Base-by-base conservation (phyloP, 2,329 filamentous ascomycete genomes). In the Talaromyces sp. region DNA sequence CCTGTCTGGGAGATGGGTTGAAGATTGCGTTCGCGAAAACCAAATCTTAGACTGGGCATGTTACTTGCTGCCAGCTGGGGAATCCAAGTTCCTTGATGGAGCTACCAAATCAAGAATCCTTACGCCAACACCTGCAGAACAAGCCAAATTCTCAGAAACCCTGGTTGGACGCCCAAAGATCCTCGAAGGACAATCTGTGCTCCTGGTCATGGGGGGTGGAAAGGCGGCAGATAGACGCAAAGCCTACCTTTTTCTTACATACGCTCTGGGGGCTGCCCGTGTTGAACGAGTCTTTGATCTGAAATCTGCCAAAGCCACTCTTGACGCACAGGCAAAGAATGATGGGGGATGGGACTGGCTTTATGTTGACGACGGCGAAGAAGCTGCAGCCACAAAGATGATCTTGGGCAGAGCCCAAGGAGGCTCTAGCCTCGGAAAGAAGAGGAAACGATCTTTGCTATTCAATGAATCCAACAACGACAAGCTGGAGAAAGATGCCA, bases 41-140 rank as follows among this genome's bases (percentile, higher is more conserved):
- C 72, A 77, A 7, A 75, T 94, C 0, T 76, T 96, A 0, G 85
- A 90, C 57, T 97, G 93, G 90, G 79, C 83, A 7, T 85, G 87
- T 0, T 98, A 96, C 70, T 83, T 97, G 0, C 85, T 99, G 0
- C 91, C 92, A 33, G 90, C 94, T 0, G 95, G 95, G 0, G 85
- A 91, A 64, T 96, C 91, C 0, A 80, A 83, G 1, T 89, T 90
- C 60, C 84, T 98, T 0, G 87, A 88, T 27, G 89, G 91, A 51
- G 91, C 90, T 0, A 83, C 92, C 10, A 87, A 89, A 51, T 96
- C 92, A 1, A 85, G 94, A 28, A 84, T 82, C 7, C 77, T 98
- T 36, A 64, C 75, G 0, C 78, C 84, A 0, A 93, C 89, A 66
- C 79, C 87, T 4, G 83, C 87, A 0, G 64, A 67, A 9, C 81